These are phyloP conservation scores for Incumbomyces lentus DNA, from an alignment of 2,329 filamentous ascomycete species.

Conservation along the genomic window DNA sequence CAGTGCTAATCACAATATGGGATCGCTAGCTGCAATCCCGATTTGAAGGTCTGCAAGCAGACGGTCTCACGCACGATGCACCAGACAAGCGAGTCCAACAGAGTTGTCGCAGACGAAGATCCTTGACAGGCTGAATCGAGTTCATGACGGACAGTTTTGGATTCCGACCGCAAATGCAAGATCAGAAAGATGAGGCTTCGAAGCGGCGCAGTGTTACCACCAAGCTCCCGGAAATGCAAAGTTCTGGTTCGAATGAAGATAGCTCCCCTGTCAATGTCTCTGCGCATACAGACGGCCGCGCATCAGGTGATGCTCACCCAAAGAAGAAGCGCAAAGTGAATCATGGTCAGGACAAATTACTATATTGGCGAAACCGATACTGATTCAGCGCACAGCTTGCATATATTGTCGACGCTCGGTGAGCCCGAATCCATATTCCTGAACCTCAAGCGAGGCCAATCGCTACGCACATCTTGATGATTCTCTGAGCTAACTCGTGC, in stretches of 20 bases:
- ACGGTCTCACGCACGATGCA: constrained; percentile 2
- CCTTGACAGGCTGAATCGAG: constrained; percentile 1
- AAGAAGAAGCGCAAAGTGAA: constrained; percentile 85
- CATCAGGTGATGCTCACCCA: constrained; percentile 45
- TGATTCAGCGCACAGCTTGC: constrained; percentile 54
- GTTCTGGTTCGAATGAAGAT: constrained; percentile 15
- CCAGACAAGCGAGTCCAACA: neutral
- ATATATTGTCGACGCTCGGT: constrained; percentile 85
- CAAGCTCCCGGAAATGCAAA: constrained; percentile 12
- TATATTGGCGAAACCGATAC: constrained; percentile 14
- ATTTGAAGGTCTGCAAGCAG: neutral
- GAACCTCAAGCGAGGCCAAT: neutral
- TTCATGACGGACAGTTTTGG: neutral
- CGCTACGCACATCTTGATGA: constrained; percentile 1
- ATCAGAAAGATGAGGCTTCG: constrained; percentile 18
- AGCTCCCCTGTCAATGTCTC: constrained; percentile 12
- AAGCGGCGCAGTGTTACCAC: constrained; percentile 15
- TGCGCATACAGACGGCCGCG: constrained; percentile 13
- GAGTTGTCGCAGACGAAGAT: neutral
- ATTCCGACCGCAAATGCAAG: constrained; percentile 18
- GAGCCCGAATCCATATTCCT: constrained; percentile 42
- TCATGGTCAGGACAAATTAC: constrained; percentile 54
- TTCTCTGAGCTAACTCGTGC: constrained; percentile 36
- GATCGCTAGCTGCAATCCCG: neutral
- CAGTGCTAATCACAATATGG: too few relatives aligned